Conservation (phyloP, 2,329 filamentous ascomycete genomes). For the Lachnellula hyalina region DNA sequence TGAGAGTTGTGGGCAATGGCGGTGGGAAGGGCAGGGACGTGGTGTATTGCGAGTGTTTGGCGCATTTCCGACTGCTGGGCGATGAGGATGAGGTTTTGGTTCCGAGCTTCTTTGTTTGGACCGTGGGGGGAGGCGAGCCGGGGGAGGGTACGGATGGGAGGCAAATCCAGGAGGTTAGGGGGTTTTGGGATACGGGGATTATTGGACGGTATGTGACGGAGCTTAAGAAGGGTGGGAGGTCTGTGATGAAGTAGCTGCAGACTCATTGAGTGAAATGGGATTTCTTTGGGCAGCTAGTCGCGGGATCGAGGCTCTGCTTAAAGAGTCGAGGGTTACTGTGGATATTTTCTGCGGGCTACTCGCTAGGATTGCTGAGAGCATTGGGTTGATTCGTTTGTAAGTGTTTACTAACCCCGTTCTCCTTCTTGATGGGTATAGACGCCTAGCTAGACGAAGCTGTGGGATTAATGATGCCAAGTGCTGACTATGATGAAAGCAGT, state of each 20-base stretch:
- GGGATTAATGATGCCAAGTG: too few species aligned
- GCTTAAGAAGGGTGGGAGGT: slow-evolving; percentile 2
- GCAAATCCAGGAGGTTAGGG: slow-evolving; percentile 8
- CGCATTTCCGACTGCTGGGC: slow-evolving; percentile 10
- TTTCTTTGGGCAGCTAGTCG: too few species aligned
- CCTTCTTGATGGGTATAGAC: too few species aligned
- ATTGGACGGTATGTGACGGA: slow-evolving; percentile 8
- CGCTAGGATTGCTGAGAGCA: too few species aligned
- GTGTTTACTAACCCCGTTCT: too few species aligned
- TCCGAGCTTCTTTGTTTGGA: slow-evolving; percentile 13
- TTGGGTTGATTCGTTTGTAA: too few species aligned
- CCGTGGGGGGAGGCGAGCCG: slow-evolving; percentile 2
- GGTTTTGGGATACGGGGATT: slow-evolving; percentile 18
- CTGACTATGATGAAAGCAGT: too few species aligned
- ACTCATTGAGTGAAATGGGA: not conserved
- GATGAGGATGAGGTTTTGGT: slow-evolving; percentile 10
- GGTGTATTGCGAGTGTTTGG: slow-evolving; percentile 12
- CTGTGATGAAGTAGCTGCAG: not conserved
- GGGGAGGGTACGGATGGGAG: slow-evolving; percentile 8
- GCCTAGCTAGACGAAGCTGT: too few species aligned
- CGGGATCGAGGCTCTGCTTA: too few species aligned
- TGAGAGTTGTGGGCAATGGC: slow-evolving; percentile 5
- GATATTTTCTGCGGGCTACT: too few species aligned
- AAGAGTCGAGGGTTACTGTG: too few species aligned
- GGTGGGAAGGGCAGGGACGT: slow-evolving; percentile 1